phyloP scores from a whole-genome alignment of 352 stramenopile species.

The Phytophthora pinifolia region DNA sequence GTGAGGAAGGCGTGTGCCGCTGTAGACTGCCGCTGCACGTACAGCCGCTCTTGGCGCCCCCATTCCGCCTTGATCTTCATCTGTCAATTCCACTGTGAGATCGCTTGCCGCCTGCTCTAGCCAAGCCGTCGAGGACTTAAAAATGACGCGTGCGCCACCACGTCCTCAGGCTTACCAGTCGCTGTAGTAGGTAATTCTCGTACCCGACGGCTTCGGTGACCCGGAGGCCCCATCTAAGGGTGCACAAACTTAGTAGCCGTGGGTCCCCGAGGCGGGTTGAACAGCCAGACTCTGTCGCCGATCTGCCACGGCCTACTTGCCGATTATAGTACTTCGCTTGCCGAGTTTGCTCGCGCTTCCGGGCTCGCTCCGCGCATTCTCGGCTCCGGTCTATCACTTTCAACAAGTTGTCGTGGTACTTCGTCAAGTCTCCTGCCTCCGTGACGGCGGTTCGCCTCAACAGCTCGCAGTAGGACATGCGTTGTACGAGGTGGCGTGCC shows the following conservation, averaged over 20 bases:
- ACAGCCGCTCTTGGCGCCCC: not conserved
- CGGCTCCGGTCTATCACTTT: not conserved
- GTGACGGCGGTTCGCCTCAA: not conserved
- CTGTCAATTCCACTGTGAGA: not conserved
- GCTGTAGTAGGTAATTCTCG: not conserved
- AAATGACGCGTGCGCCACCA: conserved; percentile 7
- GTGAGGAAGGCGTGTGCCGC: no score
- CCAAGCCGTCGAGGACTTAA: not conserved
- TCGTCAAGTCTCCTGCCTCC: not conserved
- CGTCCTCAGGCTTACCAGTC: not conserved
- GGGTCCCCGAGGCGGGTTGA: not conserved
- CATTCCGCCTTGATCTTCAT: not conserved
- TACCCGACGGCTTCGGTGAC: not conserved
- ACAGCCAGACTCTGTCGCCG: no score
- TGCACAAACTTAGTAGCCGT: conserved; percentile 7
- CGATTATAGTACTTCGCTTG: not conserved
- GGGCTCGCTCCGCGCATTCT: not conserved
- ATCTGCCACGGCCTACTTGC: no score
- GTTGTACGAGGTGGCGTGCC: no score
- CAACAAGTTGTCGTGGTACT: not conserved
- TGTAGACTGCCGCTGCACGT: not conserved
- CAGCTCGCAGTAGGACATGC: no score
- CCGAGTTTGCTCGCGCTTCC: not conserved
- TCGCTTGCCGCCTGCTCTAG: not conserved
- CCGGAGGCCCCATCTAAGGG: not conserved